Evolutionary conservation across 805 yeast genomes (phyloP), one percentile per base, ranked within the genome.

Genomic region (Saccharomycopsis vini): DNA sequence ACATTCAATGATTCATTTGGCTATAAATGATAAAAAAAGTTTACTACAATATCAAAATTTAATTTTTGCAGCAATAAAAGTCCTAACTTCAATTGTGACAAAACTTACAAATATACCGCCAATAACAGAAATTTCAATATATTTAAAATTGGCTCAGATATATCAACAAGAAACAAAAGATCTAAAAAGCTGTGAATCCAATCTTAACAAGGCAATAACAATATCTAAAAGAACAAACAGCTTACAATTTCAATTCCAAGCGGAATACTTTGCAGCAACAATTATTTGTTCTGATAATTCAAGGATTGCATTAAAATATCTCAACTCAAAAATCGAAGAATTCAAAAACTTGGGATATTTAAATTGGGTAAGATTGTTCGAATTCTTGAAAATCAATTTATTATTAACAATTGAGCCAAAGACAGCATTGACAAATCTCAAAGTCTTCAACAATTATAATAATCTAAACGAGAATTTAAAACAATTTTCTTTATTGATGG

Each of bases 201-300:
- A 39, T 31, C 20, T 49, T 19, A 46, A 45, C 26, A 45, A 46
- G 23, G 52, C 52, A 9, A 38, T 46, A n/a, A 49, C 45, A 3
- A 30, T 49, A 4, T 19, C 45, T 10, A 37, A 34, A 18, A 18
- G 52, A 12, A 36, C 42, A 2, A 40, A 43, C 12, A 15, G 16
- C 5, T 21, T 43, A 28, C 26, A 29, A 16, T 19, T 46, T 16
- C 50, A 48, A 21, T 48, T 46, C 36, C 42, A 39, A 22, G 45
- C 44, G 7, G 52, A 49, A 26, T 46, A 23, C 34, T 34, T 46
- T n/a, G 38, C 43, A 5, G 50, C 50, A 3, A 12, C 15, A 5
- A 19, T 43, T 2, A 34, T 49, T 24, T 36, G 37, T 15, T 7
- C n/a, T 18, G 47, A 37, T 22, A 45, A 39, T 28, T 13, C 43